These are phyloP conservation scores for Chlorella vulgaris DNA, from an alignment of 139 green algal species.

Conservation along the genomic window DNA sequence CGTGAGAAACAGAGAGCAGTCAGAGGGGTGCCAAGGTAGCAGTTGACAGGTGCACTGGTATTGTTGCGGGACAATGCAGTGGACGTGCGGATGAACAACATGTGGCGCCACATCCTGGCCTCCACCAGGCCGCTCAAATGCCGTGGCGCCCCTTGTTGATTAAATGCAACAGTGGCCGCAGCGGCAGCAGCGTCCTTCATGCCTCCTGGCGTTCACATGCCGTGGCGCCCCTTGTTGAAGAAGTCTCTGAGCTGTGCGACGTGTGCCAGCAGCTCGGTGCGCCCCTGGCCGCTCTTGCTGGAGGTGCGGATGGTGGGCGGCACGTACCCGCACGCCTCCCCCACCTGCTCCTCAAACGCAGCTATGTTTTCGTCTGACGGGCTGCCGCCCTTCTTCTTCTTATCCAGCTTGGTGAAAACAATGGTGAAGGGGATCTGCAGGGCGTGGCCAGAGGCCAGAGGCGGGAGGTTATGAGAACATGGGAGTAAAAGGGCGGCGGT, in stretches of 20 bases:
- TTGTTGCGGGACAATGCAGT: too few species aligned
- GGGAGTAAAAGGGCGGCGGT: too few species aligned
- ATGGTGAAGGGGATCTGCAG: slow-evolving; percentile 80
- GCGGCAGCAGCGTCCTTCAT: too few species aligned
- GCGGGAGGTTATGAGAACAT: too few species aligned
- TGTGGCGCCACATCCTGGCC: too few species aligned
- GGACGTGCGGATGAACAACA: too few species aligned
- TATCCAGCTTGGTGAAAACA: slow-evolving; percentile 88
- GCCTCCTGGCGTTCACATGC: neutral
- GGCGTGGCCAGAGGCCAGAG: neutral
- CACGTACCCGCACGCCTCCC: slow-evolving; percentile 53
- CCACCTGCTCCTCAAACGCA: slow-evolving; percentile 57
- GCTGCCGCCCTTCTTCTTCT: slow-evolving; percentile 68
- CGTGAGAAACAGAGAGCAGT: too few species aligned
- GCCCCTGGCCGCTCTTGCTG: slow-evolving; percentile 44
- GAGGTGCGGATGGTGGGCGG: slow-evolving; percentile 63
- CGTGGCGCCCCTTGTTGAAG: slow-evolving; percentile 27
- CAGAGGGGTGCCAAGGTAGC: too few species aligned
- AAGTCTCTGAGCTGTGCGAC: slow-evolving; percentile 60
- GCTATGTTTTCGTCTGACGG: slow-evolving; percentile 54
- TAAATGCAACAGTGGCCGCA: too few species aligned
- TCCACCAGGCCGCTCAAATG: too few species aligned
- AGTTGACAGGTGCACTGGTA: too few species aligned
- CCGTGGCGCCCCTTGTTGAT: too few species aligned
- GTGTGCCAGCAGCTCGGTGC: slow-evolving; percentile 63